Evolutionary conservation across 2,329 filamentous ascomycete genomes (phyloP), one percentile per base, ranked within the genome.

Genomic region (Hortaea werneckii): DNA sequence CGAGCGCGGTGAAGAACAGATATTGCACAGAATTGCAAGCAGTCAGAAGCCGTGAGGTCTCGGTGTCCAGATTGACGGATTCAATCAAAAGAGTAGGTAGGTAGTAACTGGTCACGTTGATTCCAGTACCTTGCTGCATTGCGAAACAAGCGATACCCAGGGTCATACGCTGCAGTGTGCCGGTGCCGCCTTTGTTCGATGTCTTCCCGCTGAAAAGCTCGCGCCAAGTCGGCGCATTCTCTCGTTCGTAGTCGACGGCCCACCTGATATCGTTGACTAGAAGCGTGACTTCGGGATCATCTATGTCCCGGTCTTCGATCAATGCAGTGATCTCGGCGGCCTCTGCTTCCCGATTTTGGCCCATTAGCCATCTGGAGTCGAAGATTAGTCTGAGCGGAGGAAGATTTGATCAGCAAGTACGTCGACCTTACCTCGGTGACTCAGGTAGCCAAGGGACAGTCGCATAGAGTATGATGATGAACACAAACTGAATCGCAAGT

Each of bases 71-170:
- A 12, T 12, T 12, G 32, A 35, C 32, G 32, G 32, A 35, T 9
- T 9, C n/a, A 9, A 35, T 35, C n/a, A 35, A 12, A 35, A 35
- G 32, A 9, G 32, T 35, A 10, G 32, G 37, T 10, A 10, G n/a
- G 32, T 35, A 35, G 32, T 35, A 35, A 12, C 32, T 35, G 9
- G n/a, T 35, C 9, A 35, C 32, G 32, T 35, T 35, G 1, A 75
- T 78, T 13, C 43, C 46, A 13, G 69, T 71, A 6, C 79, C 64
- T 52, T 81, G 78, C 58, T 80, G 77, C 70, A 81, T 77, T 20
- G 40, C 80, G 66, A 61, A 80, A 77, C 5, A 72, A 72, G 9
- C 78, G 43, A 70, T 68, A 1, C 76, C 80, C 54, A 79, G 70
- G 1, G 80, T 67, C 1, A 58, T 58, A 45, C 66, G 63, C 40